Conservation (phyloP, 441 rosid species). For the Isatis lusitanica region DNA sequence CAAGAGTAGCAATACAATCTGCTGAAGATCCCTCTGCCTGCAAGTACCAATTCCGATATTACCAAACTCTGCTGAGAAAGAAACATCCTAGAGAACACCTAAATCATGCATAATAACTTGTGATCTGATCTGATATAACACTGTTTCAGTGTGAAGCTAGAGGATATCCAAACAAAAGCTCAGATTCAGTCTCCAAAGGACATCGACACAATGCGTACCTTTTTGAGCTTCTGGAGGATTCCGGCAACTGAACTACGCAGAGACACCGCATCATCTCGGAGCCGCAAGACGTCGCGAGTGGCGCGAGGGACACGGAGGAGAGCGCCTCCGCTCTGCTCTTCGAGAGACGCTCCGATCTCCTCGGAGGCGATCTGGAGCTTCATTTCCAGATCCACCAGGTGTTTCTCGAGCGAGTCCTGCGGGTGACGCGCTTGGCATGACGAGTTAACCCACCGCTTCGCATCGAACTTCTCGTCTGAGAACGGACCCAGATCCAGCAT, state of each 20-base stretch:
- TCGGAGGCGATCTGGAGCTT: constrained; percentile 98
- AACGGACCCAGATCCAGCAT: constrained; percentile 95
- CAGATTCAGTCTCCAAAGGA: constrained; percentile 3
- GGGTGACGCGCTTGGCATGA: constrained; percentile 83
- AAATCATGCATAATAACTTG: not conserved
- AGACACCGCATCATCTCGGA: constrained; percentile 90
- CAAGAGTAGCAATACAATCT: constrained; percentile 87
- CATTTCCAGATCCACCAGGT: constrained; percentile 96
- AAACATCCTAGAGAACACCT: not conserved
- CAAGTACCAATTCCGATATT: not conserved
- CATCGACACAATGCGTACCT: constrained; percentile 44
- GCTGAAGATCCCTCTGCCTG: constrained; percentile 98
- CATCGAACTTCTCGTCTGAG: constrained; percentile 93
- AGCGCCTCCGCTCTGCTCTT: constrained; percentile 87
- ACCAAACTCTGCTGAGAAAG: not conserved
- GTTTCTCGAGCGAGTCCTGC: constrained; percentile 85
- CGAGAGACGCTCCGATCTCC: constrained; percentile 92
- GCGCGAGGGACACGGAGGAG: constrained; percentile 97
- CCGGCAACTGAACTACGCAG: constrained; percentile 78
- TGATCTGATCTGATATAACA: constrained; percentile 1
- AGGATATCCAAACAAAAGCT: constrained; percentile 23
- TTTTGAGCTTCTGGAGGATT: constrained; percentile 89
- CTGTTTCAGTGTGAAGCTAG: not conserved
- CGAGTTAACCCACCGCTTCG: constrained; percentile 93
- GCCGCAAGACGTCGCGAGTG: constrained; percentile 88